Evolutionary conservation across 257 asterid genomes (phyloP).

Genomic region (Forsythia viridissima): DNA sequence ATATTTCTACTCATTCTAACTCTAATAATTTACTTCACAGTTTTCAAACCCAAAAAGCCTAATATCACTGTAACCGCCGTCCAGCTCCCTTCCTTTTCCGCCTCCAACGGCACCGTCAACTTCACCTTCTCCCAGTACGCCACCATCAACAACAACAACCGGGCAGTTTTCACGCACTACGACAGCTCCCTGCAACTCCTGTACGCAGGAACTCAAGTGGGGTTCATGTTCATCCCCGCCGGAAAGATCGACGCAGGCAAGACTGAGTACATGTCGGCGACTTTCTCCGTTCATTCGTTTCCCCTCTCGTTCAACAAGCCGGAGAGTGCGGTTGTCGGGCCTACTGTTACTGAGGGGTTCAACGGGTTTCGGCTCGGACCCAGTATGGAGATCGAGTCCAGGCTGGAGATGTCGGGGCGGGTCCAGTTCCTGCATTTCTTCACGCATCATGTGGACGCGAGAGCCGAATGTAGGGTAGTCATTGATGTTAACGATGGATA

Average conservation of each 20-base stretch:
- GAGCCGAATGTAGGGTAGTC: conserved; percentile 64
- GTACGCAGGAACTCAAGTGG: conserved; percentile 67
- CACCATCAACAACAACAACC: conserved; percentile 73
- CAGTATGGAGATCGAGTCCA: conserved; percentile 76
- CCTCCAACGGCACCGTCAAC: conserved; percentile 58
- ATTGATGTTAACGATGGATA: conserved; percentile 76
- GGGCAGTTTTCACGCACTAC: conserved; percentile 74
- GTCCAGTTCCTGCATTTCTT: conserved; percentile 68
- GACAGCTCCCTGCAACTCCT: conserved; percentile 79
- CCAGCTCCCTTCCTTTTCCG: conserved; percentile 77
- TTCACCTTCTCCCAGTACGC: conserved; percentile 83
- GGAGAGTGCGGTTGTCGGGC: conserved; percentile 34
- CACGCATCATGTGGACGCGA: conserved; percentile 64
- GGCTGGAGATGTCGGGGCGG: conserved; percentile 79
- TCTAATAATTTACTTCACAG: conserved; percentile 64
- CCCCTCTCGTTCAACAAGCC: conserved; percentile 50
- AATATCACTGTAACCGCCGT: conserved; percentile 65
- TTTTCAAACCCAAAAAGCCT: conserved; percentile 73
- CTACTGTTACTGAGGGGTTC: conserved; percentile 52
- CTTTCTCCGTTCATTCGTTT: conserved; percentile 67
- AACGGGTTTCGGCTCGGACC: conserved; percentile 64
- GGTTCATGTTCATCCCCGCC: conserved; percentile 90
- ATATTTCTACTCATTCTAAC: conserved; percentile 49
- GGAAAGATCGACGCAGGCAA: conserved; percentile 66
- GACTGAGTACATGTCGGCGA: conserved; percentile 78